phyloP scores from a whole-genome alignment of 352 stramenopile species.

The Phytophthora fragariaefolia region DNA sequence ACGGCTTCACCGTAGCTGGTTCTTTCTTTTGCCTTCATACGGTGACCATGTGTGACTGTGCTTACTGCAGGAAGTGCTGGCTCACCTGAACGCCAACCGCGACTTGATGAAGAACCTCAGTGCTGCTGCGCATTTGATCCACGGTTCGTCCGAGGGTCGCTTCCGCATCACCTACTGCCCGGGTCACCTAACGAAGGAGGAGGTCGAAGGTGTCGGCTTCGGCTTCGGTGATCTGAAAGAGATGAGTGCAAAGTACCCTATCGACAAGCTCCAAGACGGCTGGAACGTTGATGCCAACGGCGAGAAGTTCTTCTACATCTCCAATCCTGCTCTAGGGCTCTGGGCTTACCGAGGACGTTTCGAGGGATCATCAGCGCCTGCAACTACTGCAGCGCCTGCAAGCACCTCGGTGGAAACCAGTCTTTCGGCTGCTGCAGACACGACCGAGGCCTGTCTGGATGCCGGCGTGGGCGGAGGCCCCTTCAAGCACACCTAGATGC shows the following conservation, averaged over 20 bases:
- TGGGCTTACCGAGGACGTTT: slow-evolving; percentile 93
- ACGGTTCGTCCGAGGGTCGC: slow-evolving; percentile 97
- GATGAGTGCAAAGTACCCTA: slow-evolving; percentile 88
- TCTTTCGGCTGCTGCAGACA: slow-evolving; percentile 46
- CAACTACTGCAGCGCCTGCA: slow-evolving; percentile 12
- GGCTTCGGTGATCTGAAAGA: slow-evolving; percentile 87
- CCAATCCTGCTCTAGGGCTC: slow-evolving; percentile 95
- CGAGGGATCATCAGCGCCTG: slow-evolving; percentile 45
- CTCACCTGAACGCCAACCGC: slow-evolving; percentile 89
- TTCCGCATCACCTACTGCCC: slow-evolving; percentile 96
- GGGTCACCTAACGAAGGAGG: slow-evolving; percentile 90
- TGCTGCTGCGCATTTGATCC: slow-evolving; percentile 96
- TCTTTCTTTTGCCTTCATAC: background rate
- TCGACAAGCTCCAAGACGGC: slow-evolving; percentile 89
- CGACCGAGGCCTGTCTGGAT: slow-evolving; percentile 63
- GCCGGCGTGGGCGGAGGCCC: slow-evolving; percentile 78
- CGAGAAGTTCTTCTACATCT: slow-evolving; percentile 97
- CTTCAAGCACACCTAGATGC: slow-evolving; percentile 57
- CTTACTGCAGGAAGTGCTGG: slow-evolving; percentile 87
- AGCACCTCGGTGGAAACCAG: slow-evolving; percentile 37
- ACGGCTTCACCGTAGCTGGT: slow-evolving; percentile 23
- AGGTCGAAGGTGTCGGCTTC: slow-evolving; percentile 95
- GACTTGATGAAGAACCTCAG: slow-evolving; percentile 97
- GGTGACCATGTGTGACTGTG: slow-evolving; percentile 8
- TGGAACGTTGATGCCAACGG: slow-evolving; percentile 90